Base-by-base conservation (phyloP, 2,329 filamentous ascomycete genomes). In the Monosporascus sp. region DNA sequence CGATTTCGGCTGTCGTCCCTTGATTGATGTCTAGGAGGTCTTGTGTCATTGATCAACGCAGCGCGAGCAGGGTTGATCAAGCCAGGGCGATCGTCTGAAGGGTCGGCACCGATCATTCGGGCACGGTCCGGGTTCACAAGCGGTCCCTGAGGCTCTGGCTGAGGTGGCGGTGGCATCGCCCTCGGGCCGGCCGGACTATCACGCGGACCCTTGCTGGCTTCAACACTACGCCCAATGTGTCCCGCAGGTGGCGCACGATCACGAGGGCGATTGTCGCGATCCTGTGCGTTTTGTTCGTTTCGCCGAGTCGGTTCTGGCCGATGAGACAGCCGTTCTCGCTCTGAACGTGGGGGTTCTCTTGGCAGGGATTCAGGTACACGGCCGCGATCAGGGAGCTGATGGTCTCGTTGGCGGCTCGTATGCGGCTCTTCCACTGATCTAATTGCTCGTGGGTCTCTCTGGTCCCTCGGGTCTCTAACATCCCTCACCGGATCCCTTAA, bases 41-140 rank as follows among this genome's bases (percentile, higher is more conserved):
- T 58, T 55, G 60, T 44, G 3, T 78, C 76, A 6, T 72, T 69
- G 3, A 79, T 73, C 48, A 78, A 56, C 6, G 72, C 74, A 5
- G 74, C 76, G 35, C 79, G 70, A 22, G 76, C 77, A 2, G 78
- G 75, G 38, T 81, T 80, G 51, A 80, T 66, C 11, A 72, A 63
- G 3, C 75, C 72, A 3, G 70, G 55, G 18, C 68, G 65, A 35
- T 74, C 71, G 40, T 64, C 66, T 18, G 70, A 61, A 1, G 71
- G 71, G 50, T 66, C 65, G 7, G 60, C 59, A 50, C 61, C 60
- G 15, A 81, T 74, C 5, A 80, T 67, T 8, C 78, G 74, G 31
- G 79, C 78, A 53, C 81, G 74, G 50, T 81, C 78, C 1, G 81
- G 79, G 55, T 83, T 82, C 60, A 83, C 78, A 8, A 71, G 69